Base-by-base conservation (phyloP, 306 rosid genomes). In the Vigna trinervia region DNA sequence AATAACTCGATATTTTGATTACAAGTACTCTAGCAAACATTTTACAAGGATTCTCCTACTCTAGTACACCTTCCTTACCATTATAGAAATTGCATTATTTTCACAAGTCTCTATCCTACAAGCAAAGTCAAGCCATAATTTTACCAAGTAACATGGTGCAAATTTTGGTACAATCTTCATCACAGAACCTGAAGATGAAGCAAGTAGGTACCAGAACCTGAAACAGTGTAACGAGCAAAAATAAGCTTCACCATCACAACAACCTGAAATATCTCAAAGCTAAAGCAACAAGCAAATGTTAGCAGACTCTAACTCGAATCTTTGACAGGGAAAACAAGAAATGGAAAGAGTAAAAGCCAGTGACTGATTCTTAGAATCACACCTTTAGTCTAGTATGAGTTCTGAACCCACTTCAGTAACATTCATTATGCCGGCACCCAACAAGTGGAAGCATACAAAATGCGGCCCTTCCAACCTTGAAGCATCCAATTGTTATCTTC, bases 401-500 rank as follows among this genome's bases (percentile, higher is more conserved):
- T 15, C 14, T 41, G 46, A 30, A 53, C 47, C 8, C n/a, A 43
- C 22, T 45, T 20, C 73, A 59, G 53, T 4, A 28, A 28, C 65
- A 30, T 20, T 26, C 50, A 22, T 74, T 82, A 87, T 57, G 92
- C 84, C 0, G 92, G 91, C 12, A 86, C 89, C 96, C 91, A 93
- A 79, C 94, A 89, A 10, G 96, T 74, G 68, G 92, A 85, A 85
- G 96, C 94, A 75, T 47, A 84, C 17, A 88, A 76, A 58, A 87
- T 82, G 58, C 97, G 83, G 2, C 97, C 97, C 80, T 89, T 93
- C 96, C 97, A 93, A 58, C 97, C 93, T 41, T 93, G 97, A 23
- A 93, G 85, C 91, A 93, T 80, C 96, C 92, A 90, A 26, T 93
- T 74, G 46, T 50, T 70, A 15, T 86, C 87, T 82, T 89, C 83